These are phyloP conservation scores for Yarrowia porcina DNA, from an alignment of 805 yeast species.

Conservation along the genomic window DNA sequence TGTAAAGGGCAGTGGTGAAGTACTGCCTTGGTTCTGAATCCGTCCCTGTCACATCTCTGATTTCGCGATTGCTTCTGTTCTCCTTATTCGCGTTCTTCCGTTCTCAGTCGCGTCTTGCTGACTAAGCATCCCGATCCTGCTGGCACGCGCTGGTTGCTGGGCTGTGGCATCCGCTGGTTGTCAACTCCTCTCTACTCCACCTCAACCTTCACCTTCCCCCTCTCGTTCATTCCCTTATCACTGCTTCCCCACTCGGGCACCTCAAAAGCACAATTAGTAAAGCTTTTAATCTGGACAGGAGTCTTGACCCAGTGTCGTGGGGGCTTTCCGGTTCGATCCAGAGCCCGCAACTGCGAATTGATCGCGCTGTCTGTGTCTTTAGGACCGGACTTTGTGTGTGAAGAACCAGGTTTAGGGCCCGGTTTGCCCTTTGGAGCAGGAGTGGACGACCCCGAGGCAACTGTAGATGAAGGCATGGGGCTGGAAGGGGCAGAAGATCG, in stretches of 20 bases:
- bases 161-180: too few species aligned
- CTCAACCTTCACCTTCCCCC: slow-evolving; percentile 34
- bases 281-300: slow-evolving; percentile 43
- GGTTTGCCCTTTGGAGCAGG: slow-evolving; percentile 26
- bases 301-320: slow-evolving; percentile 47
- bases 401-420: slow-evolving; percentile 20
- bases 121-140: too few species aligned
- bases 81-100: too few species aligned
- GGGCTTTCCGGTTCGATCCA: slow-evolving; percentile 46
- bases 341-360: slow-evolving; percentile 39
- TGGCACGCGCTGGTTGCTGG: too few species aligned
- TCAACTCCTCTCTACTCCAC: not conserved
- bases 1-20: too few species aligned
- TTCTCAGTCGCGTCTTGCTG: too few species aligned
- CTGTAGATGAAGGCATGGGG: slow-evolving; percentile 1
- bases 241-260: slow-evolving; percentile 40
- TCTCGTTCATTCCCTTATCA: not conserved
- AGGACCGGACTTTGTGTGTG: slow-evolving; percentile 29
- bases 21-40: too few species aligned
- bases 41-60: too few species aligned
- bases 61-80: too few species aligned
- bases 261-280: slow-evolving; percentile 45
- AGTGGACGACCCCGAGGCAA: slow-evolving; percentile 12
- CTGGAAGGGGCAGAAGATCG: slow-evolving; percentile 22
- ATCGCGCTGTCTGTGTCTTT: slow-evolving; percentile 35